These are phyloP conservation scores for Flaveria robusta DNA, from an alignment of 129 eudicot species.

Conservation along the genomic window DNA sequence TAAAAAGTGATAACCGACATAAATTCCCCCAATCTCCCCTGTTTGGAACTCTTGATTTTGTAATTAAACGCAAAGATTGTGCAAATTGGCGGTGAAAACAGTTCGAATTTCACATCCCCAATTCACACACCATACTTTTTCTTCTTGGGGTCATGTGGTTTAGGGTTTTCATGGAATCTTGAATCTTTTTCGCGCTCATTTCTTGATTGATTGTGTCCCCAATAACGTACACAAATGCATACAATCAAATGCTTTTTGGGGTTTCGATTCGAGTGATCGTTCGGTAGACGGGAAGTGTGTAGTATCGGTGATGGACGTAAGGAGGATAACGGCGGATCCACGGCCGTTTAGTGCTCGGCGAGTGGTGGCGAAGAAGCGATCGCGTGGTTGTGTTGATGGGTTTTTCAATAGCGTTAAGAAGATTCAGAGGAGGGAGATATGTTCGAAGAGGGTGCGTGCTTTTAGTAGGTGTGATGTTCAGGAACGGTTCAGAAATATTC, in stretches of 20 bases:
- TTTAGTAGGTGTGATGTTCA: slow-evolving; percentile 82
- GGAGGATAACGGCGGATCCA: slow-evolving; percentile 83
- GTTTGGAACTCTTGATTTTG: neutral
- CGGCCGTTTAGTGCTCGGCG: slow-evolving; percentile 72
- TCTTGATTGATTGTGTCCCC: neutral
- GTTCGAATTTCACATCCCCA: neutral
- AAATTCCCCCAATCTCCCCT: neutral
- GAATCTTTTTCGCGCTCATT: neutral
- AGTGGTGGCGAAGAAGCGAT: slow-evolving; percentile 86
- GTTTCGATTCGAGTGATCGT: slow-evolving; percentile 7
- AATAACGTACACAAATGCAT: neutral
- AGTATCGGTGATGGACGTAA: slow-evolving; percentile 58
- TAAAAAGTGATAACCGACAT: neutral
- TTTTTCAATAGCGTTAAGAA: slow-evolving; percentile 86
- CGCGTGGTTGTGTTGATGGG: slow-evolving; percentile 67
- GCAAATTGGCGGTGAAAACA: slow-evolving; percentile 10
- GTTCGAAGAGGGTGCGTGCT: slow-evolving; percentile 68
- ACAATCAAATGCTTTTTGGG: slow-evolving; percentile 8
- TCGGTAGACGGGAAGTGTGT: neutral
- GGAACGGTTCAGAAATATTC: slow-evolving; percentile 72
- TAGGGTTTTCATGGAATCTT: slow-evolving; percentile 25
- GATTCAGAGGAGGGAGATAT: slow-evolving; percentile 84
- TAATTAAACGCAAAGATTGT: slow-evolving; percentile 12
- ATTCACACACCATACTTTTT: slow-evolving; percentile 23
- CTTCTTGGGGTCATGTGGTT: neutral